A percentile compares a stretch with the other conserved stretches of the same genome.
Conservation (phyloP, 441 rosid species). For the Hura crepitans region DNA sequence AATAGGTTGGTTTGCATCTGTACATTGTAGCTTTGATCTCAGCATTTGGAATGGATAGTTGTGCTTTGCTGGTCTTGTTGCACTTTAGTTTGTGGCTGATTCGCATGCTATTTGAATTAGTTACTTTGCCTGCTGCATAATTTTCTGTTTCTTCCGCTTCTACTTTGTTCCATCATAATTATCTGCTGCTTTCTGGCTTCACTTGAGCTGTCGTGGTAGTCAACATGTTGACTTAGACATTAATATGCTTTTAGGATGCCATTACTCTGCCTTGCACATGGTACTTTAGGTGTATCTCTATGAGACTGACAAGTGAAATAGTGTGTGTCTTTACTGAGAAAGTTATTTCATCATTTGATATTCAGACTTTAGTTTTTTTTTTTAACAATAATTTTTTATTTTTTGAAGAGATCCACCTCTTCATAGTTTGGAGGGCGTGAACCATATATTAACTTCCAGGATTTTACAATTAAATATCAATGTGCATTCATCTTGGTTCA, state of each 20-base stretch:
- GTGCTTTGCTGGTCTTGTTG: constrained; percentile 5
- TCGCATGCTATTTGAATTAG: neutral
- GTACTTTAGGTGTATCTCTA: neutral
- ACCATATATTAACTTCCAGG: neutral
- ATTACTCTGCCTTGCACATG: neutral
- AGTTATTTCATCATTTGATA: neutral
- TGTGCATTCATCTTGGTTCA: neutral
- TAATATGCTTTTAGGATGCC: neutral
- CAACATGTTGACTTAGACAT: neutral
- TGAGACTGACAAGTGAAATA: neutral
- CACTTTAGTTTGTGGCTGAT: neutral
- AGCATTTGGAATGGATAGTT: constrained; percentile 6
- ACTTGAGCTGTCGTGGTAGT: neutral
- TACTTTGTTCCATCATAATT: neutral
- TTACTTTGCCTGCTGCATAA: neutral
- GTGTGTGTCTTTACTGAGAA: neutral
- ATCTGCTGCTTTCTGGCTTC: constrained; percentile 3
- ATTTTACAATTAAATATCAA: neutral
- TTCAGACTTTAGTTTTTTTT: neutral
- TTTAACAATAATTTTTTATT: too few relatives aligned
- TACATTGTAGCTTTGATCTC: neutral
- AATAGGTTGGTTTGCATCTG: constrained; percentile 35
- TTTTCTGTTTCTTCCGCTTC: neutral
- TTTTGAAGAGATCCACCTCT: neutral
- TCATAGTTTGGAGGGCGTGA: neutral